Conservation (phyloP, 768 basidiomycete species). For the Rhodotorula diobovata region DNA sequence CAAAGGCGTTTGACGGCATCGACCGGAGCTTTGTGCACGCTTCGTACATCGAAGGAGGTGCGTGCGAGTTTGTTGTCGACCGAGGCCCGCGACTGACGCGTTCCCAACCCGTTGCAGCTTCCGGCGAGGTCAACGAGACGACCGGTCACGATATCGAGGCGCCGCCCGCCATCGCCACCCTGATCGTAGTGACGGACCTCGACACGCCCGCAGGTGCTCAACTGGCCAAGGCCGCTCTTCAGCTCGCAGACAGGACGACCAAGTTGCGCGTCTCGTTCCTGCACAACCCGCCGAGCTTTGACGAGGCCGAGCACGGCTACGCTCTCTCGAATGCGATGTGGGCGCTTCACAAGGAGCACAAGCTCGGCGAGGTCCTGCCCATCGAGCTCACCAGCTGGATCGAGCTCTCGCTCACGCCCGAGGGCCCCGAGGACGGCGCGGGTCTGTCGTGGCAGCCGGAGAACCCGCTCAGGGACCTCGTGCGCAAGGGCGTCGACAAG, state of each 20-base stretch:
- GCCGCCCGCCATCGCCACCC: constrained; percentile 41
- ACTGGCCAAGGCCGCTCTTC: constrained; percentile 64
- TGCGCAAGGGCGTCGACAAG: constrained; percentile 32
- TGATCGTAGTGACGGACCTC: constrained; percentile 71
- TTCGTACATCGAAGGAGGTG: constrained; percentile 11
- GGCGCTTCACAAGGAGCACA: constrained; percentile 53
- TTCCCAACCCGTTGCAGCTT: background rate
- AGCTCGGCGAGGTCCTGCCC: constrained; percentile 48
- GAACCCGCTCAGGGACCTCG: constrained; percentile 18
- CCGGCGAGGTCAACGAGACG: constrained; percentile 3
- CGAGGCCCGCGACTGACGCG: background rate
- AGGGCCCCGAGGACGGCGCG: background rate
- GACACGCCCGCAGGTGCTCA: constrained; percentile 59
- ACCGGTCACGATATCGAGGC: constrained; percentile 9
- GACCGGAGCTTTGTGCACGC: background rate
- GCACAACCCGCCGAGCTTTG: constrained; percentile 60
- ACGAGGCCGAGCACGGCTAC: constrained; percentile 11
- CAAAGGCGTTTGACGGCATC: constrained; percentile 53
- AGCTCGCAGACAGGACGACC: constrained; percentile 54
- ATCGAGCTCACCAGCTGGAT: constrained; percentile 25
- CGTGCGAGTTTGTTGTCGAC: background rate
- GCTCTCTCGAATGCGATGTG: constrained; percentile 51
- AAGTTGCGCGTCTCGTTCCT: constrained; percentile 67
- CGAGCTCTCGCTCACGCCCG: constrained; percentile 11
- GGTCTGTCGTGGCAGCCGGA: constrained; percentile 4